A percentile compares a stretch with the other conserved stretches of the same genome.
Conservation (phyloP, 2,329 filamentous ascomycete species). For the Sarocladium oryzae region DNA sequence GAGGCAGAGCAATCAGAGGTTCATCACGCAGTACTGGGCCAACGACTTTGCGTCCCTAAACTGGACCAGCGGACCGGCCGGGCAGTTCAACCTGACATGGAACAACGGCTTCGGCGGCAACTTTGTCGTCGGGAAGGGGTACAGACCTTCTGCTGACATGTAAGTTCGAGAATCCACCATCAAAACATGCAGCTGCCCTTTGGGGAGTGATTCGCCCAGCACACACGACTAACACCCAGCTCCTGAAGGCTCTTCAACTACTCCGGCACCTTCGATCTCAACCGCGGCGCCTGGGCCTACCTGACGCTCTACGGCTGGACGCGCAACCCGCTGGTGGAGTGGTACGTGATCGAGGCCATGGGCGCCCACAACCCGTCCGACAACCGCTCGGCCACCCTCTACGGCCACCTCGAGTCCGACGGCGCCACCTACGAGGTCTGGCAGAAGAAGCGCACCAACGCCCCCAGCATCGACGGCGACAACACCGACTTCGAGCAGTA, state of each 20-base stretch:
- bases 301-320: slow-evolving; percentile 30
- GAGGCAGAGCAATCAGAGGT: not conserved
- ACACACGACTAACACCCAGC: not conserved
- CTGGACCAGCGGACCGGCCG: slow-evolving; percentile 4
- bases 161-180: too few relatives aligned
- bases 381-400: slow-evolving; percentile 16
- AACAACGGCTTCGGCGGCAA: slow-evolving; percentile 7
- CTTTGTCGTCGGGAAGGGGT: slow-evolving; percentile 7
- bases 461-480: slow-evolving; percentile 36
- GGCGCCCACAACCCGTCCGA: slow-evolving; percentile 30
- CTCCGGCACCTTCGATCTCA: slow-evolving; percentile 27
- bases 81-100: slow-evolving; percentile 9
- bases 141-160: slow-evolving; percentile 4
- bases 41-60: slow-evolving; percentile 6
- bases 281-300: slow-evolving; percentile 16
- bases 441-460: slow-evolving; percentile 24
- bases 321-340: slow-evolving; percentile 24
- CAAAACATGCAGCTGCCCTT: not conserved
- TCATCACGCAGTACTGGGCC: slow-evolving; percentile 8
- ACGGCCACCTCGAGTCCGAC: slow-evolving; percentile 20
- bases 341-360: slow-evolving; percentile 27
- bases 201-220: too few relatives aligned
- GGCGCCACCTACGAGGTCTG: slow-evolving; percentile 24
- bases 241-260: slow-evolving; percentile 27
- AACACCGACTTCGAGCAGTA: slow-evolving; percentile 37